phyloP scores from a whole-genome alignment of 345 rosid species.

The Psidium friedrichsthalianum region DNA sequence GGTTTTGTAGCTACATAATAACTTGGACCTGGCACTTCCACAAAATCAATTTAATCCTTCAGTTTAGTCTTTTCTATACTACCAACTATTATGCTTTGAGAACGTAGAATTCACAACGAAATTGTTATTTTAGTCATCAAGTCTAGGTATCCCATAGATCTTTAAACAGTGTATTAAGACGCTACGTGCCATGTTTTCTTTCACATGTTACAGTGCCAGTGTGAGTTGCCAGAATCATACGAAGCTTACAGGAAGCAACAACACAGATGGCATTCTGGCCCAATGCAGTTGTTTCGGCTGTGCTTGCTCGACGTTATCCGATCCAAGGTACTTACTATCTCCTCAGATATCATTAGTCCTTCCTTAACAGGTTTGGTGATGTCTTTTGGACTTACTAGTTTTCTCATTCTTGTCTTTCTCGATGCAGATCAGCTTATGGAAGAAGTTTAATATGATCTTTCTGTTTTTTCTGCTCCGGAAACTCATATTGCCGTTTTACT shows the following conservation, averaged over 20 bases:
- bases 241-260: conserved; percentile 51
- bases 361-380: not conserved
- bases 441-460: conserved; percentile 45
- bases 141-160: not conserved
- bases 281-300: conserved; percentile 46
- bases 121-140: not conserved
- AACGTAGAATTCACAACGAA: not conserved
- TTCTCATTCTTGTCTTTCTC: not conserved
- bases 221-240: conserved; percentile 46
- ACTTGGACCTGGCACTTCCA: not conserved
- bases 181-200: not conserved
- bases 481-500: conserved; percentile 40
- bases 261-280: conserved; percentile 54
- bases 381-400: not conserved
- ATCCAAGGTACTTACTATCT: conserved; percentile 25
- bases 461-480: conserved; percentile 43
- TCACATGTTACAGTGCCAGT: conserved; percentile 28
- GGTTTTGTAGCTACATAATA: not conserved
- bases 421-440: conserved; percentile 33
- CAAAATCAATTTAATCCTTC: not conserved
- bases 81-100: not conserved
- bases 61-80: not conserved
- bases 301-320: conserved; percentile 28
- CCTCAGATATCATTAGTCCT: not conserved
- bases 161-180: not conserved